phyloP scores from a whole-genome alignment of 257 asterid species.

The Rhazya stricta region DNA sequence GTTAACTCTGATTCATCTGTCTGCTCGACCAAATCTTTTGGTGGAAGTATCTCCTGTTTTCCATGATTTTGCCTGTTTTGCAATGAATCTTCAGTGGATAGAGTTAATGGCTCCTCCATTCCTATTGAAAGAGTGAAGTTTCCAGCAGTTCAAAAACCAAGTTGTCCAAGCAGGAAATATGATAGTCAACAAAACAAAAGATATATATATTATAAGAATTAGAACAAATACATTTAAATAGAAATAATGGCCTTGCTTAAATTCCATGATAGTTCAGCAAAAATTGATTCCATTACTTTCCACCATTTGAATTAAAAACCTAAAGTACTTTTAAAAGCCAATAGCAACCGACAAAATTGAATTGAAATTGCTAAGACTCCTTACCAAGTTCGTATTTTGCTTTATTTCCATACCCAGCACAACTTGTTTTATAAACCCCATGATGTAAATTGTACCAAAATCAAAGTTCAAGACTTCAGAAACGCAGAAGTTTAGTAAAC shows the following conservation, averaged over 20 bases:
- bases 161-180: background rate
- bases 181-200: background rate
- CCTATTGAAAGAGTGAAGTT: background rate
- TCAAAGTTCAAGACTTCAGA: background rate
- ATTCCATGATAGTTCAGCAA: background rate
- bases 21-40: conserved; percentile 21
- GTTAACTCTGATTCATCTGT: conserved; percentile 18
- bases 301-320: background rate
- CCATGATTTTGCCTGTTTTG: conserved; percentile 24
- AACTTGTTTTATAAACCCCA: background rate
- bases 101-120: conserved; percentile 42
- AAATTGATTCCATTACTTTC: background rate
- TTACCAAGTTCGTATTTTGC: background rate
- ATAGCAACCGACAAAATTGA: background rate
- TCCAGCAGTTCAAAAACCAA: background rate
- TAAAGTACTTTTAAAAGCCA: background rate
- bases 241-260: background rate
- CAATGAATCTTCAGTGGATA: conserved; percentile 32
- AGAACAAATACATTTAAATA: background rate
- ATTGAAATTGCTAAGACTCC: background rate
- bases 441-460: background rate
- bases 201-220: background rate
- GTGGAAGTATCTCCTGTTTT: conserved; percentile 21
- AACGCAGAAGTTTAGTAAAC: background rate
- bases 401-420: background rate